Evolutionary conservation across 495 filamentous ascomycete genomes (phyloP).

Genomic region (Xylaria longipes): DNA sequence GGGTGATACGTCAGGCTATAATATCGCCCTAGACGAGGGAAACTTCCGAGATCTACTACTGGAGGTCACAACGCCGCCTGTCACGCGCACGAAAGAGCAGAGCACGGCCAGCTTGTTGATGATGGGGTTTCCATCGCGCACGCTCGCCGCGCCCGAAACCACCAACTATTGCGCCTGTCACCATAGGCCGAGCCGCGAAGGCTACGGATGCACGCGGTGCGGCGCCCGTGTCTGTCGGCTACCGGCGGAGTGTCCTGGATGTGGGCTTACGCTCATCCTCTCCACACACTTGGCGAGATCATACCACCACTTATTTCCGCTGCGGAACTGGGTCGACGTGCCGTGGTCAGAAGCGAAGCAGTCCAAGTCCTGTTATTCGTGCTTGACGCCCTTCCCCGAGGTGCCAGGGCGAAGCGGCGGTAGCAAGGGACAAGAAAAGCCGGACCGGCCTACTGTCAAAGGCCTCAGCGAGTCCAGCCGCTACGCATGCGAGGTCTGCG

Average conservation of each 20-base stretch:
- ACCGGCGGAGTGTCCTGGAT: constrained; percentile 90
- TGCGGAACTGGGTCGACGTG: constrained; percentile 89
- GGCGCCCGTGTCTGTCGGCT: constrained; percentile 87
- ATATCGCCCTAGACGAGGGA: constrained; percentile 84
- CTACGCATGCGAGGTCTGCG: constrained; percentile 85
- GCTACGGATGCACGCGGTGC: constrained; percentile 91
- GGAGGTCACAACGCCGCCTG: constrained; percentile 85
- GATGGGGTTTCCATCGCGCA: constrained; percentile 98
- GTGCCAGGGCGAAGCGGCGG: constrained; percentile 31
- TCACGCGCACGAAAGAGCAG: constrained; percentile 71
- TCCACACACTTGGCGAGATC: constrained; percentile 95
- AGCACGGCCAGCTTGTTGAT: constrained; percentile 80
- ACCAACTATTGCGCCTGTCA: constrained; percentile 86
- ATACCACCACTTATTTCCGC: constrained; percentile 95
- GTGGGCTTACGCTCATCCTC: constrained; percentile 89
- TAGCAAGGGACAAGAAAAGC: constrained; percentile 32
- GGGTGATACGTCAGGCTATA: constrained; percentile 76
- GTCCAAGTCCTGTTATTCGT: constrained; percentile 60
- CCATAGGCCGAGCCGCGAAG: constrained; percentile 79
- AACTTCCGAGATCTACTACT: constrained; percentile 91
- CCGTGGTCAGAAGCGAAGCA: constrained; percentile 73
- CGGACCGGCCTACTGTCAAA: constrained; percentile 60
- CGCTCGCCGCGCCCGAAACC: constrained; percentile 73
- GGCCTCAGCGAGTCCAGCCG: constrained; percentile 85
- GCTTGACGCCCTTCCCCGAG: constrained; percentile 58